phyloP scores from a whole-genome alignment of 305 asterid species.

The Solanum hybrid region DNA sequence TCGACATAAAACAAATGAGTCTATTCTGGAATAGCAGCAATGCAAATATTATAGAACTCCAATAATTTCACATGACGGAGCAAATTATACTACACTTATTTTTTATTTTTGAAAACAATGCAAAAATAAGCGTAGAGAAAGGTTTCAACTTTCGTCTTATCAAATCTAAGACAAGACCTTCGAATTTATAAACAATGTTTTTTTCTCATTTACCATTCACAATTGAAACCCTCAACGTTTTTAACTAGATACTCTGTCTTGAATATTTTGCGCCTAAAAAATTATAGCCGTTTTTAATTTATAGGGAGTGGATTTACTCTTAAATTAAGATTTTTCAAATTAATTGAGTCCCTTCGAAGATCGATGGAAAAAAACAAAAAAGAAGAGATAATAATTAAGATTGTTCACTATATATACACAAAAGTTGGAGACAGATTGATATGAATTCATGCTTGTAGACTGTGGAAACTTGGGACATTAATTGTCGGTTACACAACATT shows the following conservation, averaged over 20 bases:
- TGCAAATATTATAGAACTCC: no score
- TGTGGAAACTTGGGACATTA: not conserved
- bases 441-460: not conserved
- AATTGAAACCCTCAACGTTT: not conserved
- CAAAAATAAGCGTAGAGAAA: not conserved
- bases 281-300: not conserved
- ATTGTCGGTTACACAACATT: not conserved
- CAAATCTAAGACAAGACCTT: not conserved
- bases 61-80: no score
- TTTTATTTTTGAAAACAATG: not conserved
- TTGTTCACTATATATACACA: not conserved
- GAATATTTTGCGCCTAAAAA: not conserved
- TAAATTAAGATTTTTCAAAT: not conserved
- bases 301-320: not conserved
- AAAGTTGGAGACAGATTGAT: not conserved
- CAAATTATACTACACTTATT: not conserved
- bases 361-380: accelerated
- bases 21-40: no score
- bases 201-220: not conserved
- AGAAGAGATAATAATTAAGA: not conserved
- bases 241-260: not conserved
- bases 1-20: no score
- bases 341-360: not conserved
- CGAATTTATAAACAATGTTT: not conserved
- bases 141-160: not conserved